A percentile compares a stretch with the other conserved stretches of the same genome.
Evolutionary conservation across 2,329 filamentous ascomycete genomes (phyloP).

Genomic region (Trichoderma harzianum): DNA sequence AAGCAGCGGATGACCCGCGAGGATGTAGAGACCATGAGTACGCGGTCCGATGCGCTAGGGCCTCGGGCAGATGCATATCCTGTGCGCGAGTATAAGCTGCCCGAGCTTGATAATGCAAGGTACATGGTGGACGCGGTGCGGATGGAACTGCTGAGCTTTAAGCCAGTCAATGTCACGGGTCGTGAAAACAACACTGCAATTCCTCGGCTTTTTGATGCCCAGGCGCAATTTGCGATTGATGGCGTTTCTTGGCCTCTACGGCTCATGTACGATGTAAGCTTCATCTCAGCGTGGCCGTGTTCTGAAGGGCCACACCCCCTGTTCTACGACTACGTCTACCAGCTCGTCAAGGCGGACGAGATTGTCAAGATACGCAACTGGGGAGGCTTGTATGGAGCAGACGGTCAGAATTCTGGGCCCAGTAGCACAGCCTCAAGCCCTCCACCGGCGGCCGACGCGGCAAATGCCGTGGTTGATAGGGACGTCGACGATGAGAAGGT

Average conservation of each 20-base stretch:
- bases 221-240: conserved; percentile 61
- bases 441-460: conserved; percentile 23
- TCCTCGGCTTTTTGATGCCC: conserved; percentile 56
- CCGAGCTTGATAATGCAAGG: conserved; percentile 54
- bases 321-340: conserved; percentile 68
- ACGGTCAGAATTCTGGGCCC: conserved; percentile 21
- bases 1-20: conserved; percentile 54
- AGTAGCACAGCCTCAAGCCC: conserved; percentile 36
- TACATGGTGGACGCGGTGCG: conserved; percentile 63
- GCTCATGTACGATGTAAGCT: conserved; percentile 63
- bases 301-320: conserved; percentile 62
- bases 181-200: conserved; percentile 25
- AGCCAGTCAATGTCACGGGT: conserved; percentile 36
- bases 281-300: conserved; percentile 64
- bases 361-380: conserved; percentile 65
- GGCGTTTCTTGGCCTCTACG: conserved; percentile 61
- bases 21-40: conserved; percentile 63
- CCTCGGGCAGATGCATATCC: conserved; percentile 61
- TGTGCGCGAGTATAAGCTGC: conserved; percentile 63
- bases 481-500: conserved; percentile 60
- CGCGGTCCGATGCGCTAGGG: conserved; percentile 66
- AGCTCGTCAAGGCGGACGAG: conserved; percentile 58
- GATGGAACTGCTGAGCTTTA: conserved; percentile 64
- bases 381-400: conserved; percentile 46
- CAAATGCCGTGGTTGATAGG: conserved; percentile 20